Percentiles rank a stretch among this genome's conserved stretches.
Evolutionary conservation across 108 stramenopile species (phyloP).

Genomic region (Skeletonema grethae): DNA sequence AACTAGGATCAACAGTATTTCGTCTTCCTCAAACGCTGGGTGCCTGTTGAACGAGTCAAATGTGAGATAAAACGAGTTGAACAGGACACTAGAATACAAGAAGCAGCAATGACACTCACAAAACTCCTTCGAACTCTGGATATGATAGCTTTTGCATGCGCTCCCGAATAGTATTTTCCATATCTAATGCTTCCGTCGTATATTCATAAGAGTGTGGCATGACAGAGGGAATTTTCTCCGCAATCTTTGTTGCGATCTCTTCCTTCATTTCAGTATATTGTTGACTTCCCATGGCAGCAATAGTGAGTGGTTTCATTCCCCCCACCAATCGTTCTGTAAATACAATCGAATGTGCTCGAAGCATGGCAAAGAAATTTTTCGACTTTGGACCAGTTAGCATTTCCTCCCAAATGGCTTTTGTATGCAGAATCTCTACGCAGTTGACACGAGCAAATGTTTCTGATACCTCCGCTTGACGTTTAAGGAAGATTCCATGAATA

Average conservation of each 20-base stretch:
- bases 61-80: too few relatives aligned
- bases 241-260: constrained; percentile 79
- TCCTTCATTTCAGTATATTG: constrained; percentile 89
- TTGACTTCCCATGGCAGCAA: constrained; percentile 82
- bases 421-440: constrained; percentile 67
- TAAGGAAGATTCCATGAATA: constrained; percentile 89
- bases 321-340: constrained; percentile 77
- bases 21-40: constrained; percentile 95
- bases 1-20: constrained; percentile 88
- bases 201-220: constrained; percentile 88
- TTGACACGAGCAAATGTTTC: constrained; percentile 77
- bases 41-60: constrained; percentile 32
- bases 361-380: constrained; percentile 80
- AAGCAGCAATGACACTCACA: constrained; percentile 21
- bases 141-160: constrained; percentile 74
- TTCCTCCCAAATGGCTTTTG: constrained; percentile 57
- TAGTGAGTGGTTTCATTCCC: constrained; percentile 82
- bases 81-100: too few relatives aligned
- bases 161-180: constrained; percentile 80
- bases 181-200: constrained; percentile 87
- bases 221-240: constrained; percentile 70
- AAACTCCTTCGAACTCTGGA: constrained; percentile 86
- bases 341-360: constrained; percentile 83
- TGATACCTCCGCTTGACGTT: constrained; percentile 85
- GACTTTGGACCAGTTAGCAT: constrained; percentile 82